Percentiles rank a stretch among this genome's conserved stretches.
Conservation (phyloP, 768 basidiomycete genomes). For the Symmetrospora coprosmae region DNA sequence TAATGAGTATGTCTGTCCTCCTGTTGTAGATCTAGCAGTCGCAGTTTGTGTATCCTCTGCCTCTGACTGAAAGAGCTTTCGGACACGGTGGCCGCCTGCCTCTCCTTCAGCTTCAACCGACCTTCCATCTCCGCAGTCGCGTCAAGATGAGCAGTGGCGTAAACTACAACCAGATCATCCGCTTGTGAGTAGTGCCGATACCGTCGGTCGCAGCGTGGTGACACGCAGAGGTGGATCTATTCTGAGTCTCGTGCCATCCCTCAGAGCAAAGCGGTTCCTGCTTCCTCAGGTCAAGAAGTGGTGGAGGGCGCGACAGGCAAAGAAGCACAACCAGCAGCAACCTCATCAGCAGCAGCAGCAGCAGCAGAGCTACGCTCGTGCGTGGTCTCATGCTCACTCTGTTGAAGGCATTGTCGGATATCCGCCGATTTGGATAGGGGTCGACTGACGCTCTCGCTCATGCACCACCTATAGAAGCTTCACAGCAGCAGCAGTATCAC, state of each 20-base stretch:
- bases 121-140: too few relatives aligned
- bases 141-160: not conserved
- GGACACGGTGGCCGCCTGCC: too few relatives aligned
- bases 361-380: not conserved
- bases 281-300: not conserved
- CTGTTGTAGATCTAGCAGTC: too few relatives aligned
- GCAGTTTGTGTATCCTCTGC: too few relatives aligned
- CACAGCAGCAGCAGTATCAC: constrained; percentile 31
- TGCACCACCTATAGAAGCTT: too few relatives aligned
- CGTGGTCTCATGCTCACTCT: not conserved
- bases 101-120: too few relatives aligned
- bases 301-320: not conserved
- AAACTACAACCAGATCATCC: not conserved
- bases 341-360: constrained; percentile 5
- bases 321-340: constrained; percentile 8
- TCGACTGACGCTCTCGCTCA: too few relatives aligned
- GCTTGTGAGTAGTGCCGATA: too few relatives aligned
- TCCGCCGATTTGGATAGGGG: too few relatives aligned
- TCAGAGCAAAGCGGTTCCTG: constrained; percentile 1
- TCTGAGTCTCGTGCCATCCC: not conserved
- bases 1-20: too few relatives aligned
- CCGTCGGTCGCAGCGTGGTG: not conserved
- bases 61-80: too few relatives aligned
- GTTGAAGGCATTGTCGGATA: not conserved
- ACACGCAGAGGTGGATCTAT: not conserved